Percentiles rank a stretch among this genome's conserved stretches.
Evolutionary conservation across 805 yeast genomes (phyloP).

Genomic region (Ogataea wickerhamii): DNA sequence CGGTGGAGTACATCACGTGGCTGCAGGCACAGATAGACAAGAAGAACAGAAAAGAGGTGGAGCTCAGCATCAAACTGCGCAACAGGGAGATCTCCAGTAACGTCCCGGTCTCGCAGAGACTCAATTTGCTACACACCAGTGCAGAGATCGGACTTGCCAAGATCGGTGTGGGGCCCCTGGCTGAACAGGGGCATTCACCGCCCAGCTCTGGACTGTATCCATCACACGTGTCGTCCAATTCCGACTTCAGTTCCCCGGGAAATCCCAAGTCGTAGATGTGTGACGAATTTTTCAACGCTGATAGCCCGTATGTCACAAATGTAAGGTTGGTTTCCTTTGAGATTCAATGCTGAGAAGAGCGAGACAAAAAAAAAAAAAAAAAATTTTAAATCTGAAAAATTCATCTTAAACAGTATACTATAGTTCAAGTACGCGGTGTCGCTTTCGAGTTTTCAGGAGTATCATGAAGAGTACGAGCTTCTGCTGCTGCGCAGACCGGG

Average conservation of each 20-base stretch:
- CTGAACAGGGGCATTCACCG: slow-evolving; percentile 32
- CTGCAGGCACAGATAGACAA: slow-evolving; percentile 73
- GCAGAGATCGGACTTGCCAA: slow-evolving; percentile 74
- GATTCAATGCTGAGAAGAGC: no score
- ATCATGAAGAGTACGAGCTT: slow-evolving; percentile 16
- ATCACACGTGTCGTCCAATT: slow-evolving; percentile 8
- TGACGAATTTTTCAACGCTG: no score
- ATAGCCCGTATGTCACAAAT: no score
- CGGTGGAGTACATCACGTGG: slow-evolving; percentile 66
- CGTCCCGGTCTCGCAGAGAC: slow-evolving; percentile 35
- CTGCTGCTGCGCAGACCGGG: slow-evolving; percentile 14
- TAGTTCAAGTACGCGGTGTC: no score
- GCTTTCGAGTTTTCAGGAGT: no score
- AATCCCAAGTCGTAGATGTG: neutral
- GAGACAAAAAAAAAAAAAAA: neutral
- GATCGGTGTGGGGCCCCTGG: slow-evolving; percentile 81
- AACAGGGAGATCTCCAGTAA: slow-evolving; percentile 45
- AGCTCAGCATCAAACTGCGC: slow-evolving; percentile 57
- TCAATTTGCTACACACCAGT: slow-evolving; percentile 58
- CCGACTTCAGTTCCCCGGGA: slow-evolving; percentile 9
- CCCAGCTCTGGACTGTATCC: slow-evolving; percentile 1
- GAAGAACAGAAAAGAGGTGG: slow-evolving; percentile 76
- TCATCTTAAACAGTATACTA: neutral
- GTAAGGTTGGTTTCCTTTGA: no score
- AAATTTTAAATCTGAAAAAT: slow-evolving; percentile 1